Evolutionary conservation across 2,329 filamentous ascomycete genomes (phyloP), one percentile per base, ranked within the genome.

Genomic region (Penicillium sp.): DNA sequence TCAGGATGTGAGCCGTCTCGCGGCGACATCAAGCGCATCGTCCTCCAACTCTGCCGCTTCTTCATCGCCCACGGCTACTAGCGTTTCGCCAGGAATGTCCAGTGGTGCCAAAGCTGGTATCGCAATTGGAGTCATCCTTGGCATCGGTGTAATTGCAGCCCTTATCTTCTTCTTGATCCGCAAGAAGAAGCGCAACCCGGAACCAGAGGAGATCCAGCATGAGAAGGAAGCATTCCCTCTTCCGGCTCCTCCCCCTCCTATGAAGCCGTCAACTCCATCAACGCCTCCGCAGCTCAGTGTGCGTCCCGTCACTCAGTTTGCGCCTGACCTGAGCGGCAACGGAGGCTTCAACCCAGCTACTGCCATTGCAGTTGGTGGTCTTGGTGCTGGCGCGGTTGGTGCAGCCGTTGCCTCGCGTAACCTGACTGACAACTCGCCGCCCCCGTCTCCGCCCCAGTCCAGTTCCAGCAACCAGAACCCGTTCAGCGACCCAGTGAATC

Each of bases 291-390:
- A 89, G 64, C 84, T 97, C 63, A 96, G 92, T 72, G 83, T 97
- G 57, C 89, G 92, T 53, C 93, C 93, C 2, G 85, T 95, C 52
- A 94, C 92, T 43, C 88, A 95, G 70, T 93, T 97, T 78, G 83
- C 91, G 42, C 90, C 92, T 5, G 87, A 86, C 71, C 84, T 91
- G 64, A 75, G 64, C 59, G 63, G 68, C 59, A 66, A 75, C 58
- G 64, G 66, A 52, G 60, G 40, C 26, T 59, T 64, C 43, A 60
- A 63, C 43, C 38, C 64, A 7, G 54, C 60, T 25, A 53, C 57
- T 30, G 56, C 54, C 14, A 61, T 61, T 59, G 65, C 66, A 59
- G 65, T 64, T 65, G 66, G 70, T 68, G 63, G 63, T 52, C 67
- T 58, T 52, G 69, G 64, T 46, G 65, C 62, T 40, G 69, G 67